phyloP scores from a whole-genome alignment of 768 basidiomycete genomes.

The Amanita subjunquillea region DNA sequence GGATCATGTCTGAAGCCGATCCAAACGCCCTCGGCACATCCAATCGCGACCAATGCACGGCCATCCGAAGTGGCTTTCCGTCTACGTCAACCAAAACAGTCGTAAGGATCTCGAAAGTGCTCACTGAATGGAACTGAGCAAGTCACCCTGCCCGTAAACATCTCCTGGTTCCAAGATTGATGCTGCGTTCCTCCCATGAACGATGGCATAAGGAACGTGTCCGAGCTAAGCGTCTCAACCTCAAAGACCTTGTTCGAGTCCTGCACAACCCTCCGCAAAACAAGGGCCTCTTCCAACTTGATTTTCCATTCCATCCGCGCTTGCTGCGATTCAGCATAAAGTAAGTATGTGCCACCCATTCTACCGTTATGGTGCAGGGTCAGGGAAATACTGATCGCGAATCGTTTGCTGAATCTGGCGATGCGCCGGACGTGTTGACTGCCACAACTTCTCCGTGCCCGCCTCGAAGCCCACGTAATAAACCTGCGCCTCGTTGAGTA shows the following conservation, averaged over 20 bases:
- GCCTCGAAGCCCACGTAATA: constrained; percentile 49
- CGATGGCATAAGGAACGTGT: constrained; percentile 75
- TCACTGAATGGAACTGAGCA: constrained; percentile 89
- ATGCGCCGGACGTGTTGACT: constrained; percentile 10
- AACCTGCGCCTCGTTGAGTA: constrained; percentile 54
- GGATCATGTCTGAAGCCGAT: constrained; percentile 88
- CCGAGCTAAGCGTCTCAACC: constrained; percentile 77
- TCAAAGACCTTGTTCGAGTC: constrained; percentile 96
- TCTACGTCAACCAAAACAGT: constrained; percentile 26
- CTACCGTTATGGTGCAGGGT: constrained; percentile 85
- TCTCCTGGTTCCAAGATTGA: constrained; percentile 62
- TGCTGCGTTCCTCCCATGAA: constrained; percentile 29
- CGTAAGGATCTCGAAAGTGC: constrained; percentile 16
- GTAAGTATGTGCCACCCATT: constrained; percentile 69
- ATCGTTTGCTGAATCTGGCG: constrained; percentile 32
- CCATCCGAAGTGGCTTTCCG: constrained; percentile 73
- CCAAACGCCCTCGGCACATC: constrained; percentile 91
- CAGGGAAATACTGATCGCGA: constrained; percentile 75
- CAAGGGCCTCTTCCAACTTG: constrained; percentile 86
- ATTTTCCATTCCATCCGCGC: constrained; percentile 79
- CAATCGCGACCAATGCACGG: constrained; percentile 75
- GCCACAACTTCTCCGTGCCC: constrained; percentile 7
- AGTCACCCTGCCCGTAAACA: constrained; percentile 78
- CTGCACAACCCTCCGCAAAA: constrained; percentile 75
- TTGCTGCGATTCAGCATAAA: constrained; percentile 73